phyloP scores from a whole-genome alignment of 805 yeast genomes.

The Yarrowia sp. region DNA sequence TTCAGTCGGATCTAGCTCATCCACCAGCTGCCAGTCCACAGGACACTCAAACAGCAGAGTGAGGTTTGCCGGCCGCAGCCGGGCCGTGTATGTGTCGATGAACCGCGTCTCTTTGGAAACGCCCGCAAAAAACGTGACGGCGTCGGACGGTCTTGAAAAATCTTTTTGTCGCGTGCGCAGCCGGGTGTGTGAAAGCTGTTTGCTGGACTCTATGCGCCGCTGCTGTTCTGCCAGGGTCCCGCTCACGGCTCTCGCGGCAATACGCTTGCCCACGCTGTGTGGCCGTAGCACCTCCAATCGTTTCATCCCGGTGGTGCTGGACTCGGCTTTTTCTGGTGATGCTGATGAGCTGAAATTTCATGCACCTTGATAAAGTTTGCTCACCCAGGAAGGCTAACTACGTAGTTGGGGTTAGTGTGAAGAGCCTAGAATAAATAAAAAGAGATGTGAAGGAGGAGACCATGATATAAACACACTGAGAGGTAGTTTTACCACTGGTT shows the following conservation, averaged over 20 bases:
- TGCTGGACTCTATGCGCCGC: background rate
- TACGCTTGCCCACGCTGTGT: constrained; percentile 14
- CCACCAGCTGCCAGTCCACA: constrained; percentile 5
- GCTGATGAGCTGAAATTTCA: constrained; percentile 7
- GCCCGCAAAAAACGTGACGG: background rate
- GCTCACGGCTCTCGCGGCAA: constrained; percentile 9
- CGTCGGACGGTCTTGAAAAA: background rate
- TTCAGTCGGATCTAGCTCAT: background rate
- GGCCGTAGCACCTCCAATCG: constrained; percentile 14
- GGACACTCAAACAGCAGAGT: constrained; percentile 18
- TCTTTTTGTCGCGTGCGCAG: constrained; percentile 23
- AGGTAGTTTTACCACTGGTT: too few relatives aligned
- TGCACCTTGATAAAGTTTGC: background rate
- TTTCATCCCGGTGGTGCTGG: background rate
- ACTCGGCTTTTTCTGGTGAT: background rate
- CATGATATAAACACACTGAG: too few relatives aligned
- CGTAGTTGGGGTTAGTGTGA: background rate
- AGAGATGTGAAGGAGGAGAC: background rate
- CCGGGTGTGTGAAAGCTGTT: background rate
- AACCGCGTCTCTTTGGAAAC: constrained; percentile 23
- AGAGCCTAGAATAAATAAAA: too few relatives aligned
- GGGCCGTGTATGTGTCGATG: constrained; percentile 23
- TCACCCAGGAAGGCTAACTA: background rate
- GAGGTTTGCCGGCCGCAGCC: background rate
- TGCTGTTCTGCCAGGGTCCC: background rate